Percentiles rank a stretch among this genome's conserved stretches.
These are phyloP conservation scores for Pleurotus sapidus DNA, from an alignment of 768 basidiomycete genomes.

Conservation along the genomic window DNA sequence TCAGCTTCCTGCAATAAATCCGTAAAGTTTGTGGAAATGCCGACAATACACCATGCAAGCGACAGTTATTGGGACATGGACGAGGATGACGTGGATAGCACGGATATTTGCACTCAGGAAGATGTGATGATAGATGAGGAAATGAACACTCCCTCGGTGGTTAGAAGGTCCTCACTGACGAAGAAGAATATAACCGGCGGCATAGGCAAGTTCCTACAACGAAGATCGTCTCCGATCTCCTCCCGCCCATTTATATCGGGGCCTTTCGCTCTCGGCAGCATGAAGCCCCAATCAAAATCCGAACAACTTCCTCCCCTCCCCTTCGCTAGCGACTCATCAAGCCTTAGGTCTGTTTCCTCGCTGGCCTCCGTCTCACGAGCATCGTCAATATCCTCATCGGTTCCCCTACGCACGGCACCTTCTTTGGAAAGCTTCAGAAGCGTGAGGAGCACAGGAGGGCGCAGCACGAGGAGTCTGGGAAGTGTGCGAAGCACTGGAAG, in stretches of 20 bases:
- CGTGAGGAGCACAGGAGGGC: constrained; percentile 32
- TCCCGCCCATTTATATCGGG: constrained; percentile 39
- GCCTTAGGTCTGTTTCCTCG: constrained; percentile 3
- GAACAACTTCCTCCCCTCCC: constrained; percentile 5
- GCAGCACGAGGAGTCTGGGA: constrained; percentile 41
- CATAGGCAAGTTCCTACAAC: constrained; percentile 25
- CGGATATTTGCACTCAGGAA: constrained; percentile 12
- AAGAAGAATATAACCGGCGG: not conserved
- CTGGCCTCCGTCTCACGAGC: not conserved
- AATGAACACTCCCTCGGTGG: constrained; percentile 4
- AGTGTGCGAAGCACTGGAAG: constrained; percentile 41
- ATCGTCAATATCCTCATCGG: constrained; percentile 2
- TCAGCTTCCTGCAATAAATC: constrained; percentile 40
- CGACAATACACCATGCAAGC: constrained; percentile 53
- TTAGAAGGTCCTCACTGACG: not conserved
- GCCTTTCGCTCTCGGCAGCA: constrained; percentile 40
- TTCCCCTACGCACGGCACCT: constrained; percentile 31
- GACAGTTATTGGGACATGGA: constrained; percentile 26
- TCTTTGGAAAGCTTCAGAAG: constrained; percentile 49
- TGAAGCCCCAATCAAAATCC: not conserved
- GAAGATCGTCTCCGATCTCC: constrained; percentile 23
- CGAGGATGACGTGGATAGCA: constrained; percentile 5
- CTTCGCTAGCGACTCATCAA: not conserved
- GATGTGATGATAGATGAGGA: constrained; percentile 4
- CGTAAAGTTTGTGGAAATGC: constrained; percentile 70